Evolutionary conservation across 2,329 filamentous ascomycete genomes (phyloP).

Genomic region (Penicillium sp.): DNA sequence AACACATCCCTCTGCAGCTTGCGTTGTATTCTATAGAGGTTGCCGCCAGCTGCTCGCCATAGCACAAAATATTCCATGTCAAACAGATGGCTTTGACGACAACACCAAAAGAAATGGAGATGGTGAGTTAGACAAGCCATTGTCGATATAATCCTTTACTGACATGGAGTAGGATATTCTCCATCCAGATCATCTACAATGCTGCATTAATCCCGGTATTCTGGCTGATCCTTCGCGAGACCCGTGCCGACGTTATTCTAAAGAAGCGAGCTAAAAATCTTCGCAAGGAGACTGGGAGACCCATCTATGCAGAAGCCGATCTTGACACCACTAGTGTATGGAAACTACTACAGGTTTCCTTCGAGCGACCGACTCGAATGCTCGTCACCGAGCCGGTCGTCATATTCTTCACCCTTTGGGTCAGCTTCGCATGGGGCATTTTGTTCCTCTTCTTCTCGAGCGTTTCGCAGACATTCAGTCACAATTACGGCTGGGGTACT

Average conservation of each 20-base stretch:
- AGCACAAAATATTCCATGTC: no score
- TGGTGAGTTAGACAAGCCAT: conserved; percentile 32
- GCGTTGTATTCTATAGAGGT: no score
- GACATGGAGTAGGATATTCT: conserved; percentile 41
- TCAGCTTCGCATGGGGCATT: conserved; percentile 47
- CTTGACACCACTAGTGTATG: conserved; percentile 22
- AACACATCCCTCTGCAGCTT: no score
- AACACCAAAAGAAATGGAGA: conserved; percentile 31
- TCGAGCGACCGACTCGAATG: conserved; percentile 42
- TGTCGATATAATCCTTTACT: background rate
- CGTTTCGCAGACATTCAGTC: conserved; percentile 42
- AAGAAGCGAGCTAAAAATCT: conserved; percentile 40
- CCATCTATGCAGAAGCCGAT: conserved; percentile 29
- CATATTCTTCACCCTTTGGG: conserved; percentile 47
- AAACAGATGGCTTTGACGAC: no score
- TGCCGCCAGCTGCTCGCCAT: no score
- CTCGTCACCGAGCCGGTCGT: conserved; percentile 46
- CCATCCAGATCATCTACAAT: conserved; percentile 48
- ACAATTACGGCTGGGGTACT: conserved; percentile 38
- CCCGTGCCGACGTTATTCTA: conserved; percentile 45
- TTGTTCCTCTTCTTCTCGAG: conserved; percentile 46
- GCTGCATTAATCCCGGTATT: conserved; percentile 43
- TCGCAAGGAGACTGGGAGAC: conserved; percentile 36
- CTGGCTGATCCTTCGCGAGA: conserved; percentile 44
- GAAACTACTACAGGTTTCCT: conserved; percentile 39